Percentiles rank a stretch among this genome's conserved stretches.
These are phyloP conservation scores for Paecilomyces niveus DNA, from an alignment of 2,329 filamentous ascomycete species.

Conservation along the genomic window DNA sequence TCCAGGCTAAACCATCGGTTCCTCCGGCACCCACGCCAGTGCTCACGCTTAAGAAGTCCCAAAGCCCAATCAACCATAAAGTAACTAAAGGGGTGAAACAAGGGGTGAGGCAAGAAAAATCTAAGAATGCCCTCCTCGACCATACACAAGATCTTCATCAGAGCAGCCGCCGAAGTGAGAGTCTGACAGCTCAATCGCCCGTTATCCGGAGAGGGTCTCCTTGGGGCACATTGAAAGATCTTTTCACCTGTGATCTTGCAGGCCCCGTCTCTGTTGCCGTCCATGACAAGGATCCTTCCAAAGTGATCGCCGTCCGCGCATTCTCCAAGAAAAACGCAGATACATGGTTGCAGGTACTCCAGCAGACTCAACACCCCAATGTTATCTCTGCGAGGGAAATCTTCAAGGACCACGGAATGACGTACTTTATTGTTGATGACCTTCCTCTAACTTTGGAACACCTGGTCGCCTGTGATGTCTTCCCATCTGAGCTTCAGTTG, in stretches of 20 bases:
- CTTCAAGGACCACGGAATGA: constrained; percentile 5
- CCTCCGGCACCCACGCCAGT: constrained; percentile 6
- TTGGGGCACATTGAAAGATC: constrained; percentile 9
- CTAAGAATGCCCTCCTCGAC: too few species aligned
- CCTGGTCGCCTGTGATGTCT: constrained; percentile 7
- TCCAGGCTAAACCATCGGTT: background rate
- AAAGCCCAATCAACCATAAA: background rate
- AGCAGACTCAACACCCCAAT: constrained; percentile 4
- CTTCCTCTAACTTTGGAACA: constrained; percentile 9
- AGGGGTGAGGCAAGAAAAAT: too few species aligned
- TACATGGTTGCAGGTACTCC: constrained; percentile 4
- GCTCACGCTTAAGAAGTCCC: constrained; percentile 5
- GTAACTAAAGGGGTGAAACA: too few species aligned
- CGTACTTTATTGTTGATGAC: constrained; percentile 7
- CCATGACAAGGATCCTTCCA: constrained; percentile 4
- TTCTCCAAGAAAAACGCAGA: constrained; percentile 6
- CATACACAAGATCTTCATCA: constrained; percentile 1
- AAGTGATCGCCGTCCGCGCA: constrained; percentile 7
- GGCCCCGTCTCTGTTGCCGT: constrained; percentile 7
- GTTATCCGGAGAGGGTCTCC: constrained; percentile 6
- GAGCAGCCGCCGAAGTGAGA: constrained; percentile 4
- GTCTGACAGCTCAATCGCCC: too few species aligned
- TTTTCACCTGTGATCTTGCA: constrained; percentile 9
- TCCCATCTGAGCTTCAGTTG: constrained; percentile 7
- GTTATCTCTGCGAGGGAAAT: constrained; percentile 6